Base-by-base conservation (phyloP, 1,139 yeast species). In the Meyerozyma guilliermondii region DNA sequence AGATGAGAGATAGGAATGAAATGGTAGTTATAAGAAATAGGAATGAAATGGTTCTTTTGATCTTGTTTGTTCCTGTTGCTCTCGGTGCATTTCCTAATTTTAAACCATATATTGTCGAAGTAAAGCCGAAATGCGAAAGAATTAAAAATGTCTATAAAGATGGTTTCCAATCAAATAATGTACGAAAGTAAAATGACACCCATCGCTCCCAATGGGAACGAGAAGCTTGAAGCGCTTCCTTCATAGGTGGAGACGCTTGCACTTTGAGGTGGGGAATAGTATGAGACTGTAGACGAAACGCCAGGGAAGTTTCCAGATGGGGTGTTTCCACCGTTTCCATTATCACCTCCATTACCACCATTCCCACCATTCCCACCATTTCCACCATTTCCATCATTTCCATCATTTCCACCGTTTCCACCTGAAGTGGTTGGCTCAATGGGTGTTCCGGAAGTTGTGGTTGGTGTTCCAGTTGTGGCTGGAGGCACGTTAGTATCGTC, bases 401-500 rank as follows among this genome's bases (percentile, higher is more conserved):
- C 33, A 29, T 17, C 33, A 14, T 29, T 29, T 27, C 29, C 29
- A 14, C 35, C 35, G 36, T 33, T 33, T 33, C 36, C 35, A 31
- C 35, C 24, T 10, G 34, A 6, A n/a, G 34, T 26, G 34, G 34
- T 7, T 30, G 34, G 34, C 10, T 7, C 34, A 13, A 30, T 30
- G 13, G 28, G 5, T 26, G 11, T n/a, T 11, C 28, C 28, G 8
- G 28, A 11, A 10, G 28, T 9, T 11, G 13, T 26, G 13, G 28
- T 3, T 26, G 13, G 11, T 3, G 27, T 23, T 9, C 7, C 27
- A 9, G 27, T 23, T 7, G 27, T 23, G 27, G 27, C 9, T 23
- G 27, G 27, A 7, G 27, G 27, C 7, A 23, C 27, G 9, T 23
- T 9, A 23, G 27, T 9, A 7, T 9, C 27, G n/a, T 20, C 22